Evolutionary conservation across 169 alveolate genomes (phyloP), one percentile per base, ranked within the genome.

Genomic region (Pseudocohnilembus persalinus): DNA sequence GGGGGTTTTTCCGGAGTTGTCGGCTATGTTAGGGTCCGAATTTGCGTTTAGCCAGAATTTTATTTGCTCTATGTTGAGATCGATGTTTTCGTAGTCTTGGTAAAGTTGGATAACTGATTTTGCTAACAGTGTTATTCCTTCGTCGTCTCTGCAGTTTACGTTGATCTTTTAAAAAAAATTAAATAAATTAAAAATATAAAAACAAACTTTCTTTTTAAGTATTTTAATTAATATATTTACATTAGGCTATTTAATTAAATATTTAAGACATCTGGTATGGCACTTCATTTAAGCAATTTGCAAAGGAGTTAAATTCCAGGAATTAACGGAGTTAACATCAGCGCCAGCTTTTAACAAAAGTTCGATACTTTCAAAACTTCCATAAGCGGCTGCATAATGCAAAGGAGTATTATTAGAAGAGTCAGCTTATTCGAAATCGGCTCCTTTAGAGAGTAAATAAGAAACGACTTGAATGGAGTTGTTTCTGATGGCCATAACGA

Each of bases 341-440:
- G 96, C 96, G 34, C 96, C 97, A 0, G 94, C 94, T 76, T 89
- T 85, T 31, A 94, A 29, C 63, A 95, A 85, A 30, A 93, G 81
- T 74, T 94, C 93, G 35, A 93, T 90, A 32, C 95, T 89, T 27
- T 93, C 94, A 77, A 83, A 75, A 88, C 90, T 91, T 6, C 98
- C 98, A 76, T 91, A 95, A 27, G 97, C 96, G 78, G 96, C 93
- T 24, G 98, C 98, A 89, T 94, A 95, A 85, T 95, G 98, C 27
- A 95, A 90, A 28, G 97, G 96, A 26, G 92, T 82, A 80, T 95
- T 95, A 63, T 88, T 87, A 33, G 96, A 92, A 64, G 95, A 88
- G 87, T 95, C 98, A 0, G 89, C 89, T 28, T 79, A 72, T 29
- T 93, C 89, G 78, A 74, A 90, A 27, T 90, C 94, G 1, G 97